phyloP scores from a whole-genome alignment of 345 rosid species.

The Eucalyptus tenuipes region DNA sequence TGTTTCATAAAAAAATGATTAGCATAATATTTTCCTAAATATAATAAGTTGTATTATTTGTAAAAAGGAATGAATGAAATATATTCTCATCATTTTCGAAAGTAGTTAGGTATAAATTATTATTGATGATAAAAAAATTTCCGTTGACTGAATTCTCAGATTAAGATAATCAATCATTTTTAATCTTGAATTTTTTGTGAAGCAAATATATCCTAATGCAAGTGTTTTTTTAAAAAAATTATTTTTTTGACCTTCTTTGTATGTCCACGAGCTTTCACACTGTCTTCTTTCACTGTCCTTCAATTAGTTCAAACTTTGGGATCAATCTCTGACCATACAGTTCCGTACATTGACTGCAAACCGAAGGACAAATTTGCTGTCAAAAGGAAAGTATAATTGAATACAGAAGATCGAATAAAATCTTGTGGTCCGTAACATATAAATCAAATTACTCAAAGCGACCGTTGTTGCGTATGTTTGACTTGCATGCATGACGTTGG shows the following conservation, averaged over 20 bases:
- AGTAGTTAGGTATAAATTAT: neutral
- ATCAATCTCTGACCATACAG: neutral
- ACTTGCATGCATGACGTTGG: neutral
- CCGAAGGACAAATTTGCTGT: neutral
- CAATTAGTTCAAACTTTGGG: neutral
- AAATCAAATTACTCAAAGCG: neutral
- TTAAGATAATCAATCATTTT: neutral
- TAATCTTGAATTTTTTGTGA: neutral
- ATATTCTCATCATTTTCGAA: neutral
- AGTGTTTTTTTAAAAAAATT: neutral
- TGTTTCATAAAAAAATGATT: neutral
- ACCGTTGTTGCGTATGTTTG: neutral
- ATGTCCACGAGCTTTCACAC: neutral
- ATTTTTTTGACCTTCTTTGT: neutral
- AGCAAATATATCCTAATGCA: neutral
- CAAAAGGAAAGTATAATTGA: neutral
- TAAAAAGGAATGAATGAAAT: neutral
- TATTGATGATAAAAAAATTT: neutral
- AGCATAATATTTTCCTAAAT: neutral
- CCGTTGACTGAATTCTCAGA: fast-evolving
- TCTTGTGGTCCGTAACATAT: neutral
- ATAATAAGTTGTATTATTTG: neutral
- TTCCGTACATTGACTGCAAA: neutral
- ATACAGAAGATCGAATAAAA: neutral
- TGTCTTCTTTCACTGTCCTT: neutral